Percentiles rank a stretch among this genome's conserved stretches.
Conservation (phyloP, 768 basidiomycete species). For the Austroboletus eburneus region DNA sequence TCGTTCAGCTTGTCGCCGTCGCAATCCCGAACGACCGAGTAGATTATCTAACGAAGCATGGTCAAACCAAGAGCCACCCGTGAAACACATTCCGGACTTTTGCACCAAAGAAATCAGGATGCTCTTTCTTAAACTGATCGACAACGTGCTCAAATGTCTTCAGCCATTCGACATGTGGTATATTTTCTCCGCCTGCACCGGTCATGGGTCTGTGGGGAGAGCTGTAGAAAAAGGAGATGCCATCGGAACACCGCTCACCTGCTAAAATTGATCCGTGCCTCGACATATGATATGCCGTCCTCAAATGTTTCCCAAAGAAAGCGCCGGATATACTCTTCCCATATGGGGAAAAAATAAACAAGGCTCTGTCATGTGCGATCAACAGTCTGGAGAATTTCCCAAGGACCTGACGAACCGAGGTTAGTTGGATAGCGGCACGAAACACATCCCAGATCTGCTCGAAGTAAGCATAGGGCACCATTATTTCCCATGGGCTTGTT, state of each 20-base stretch:
- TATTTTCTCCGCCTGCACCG: slow-evolving; percentile 52
- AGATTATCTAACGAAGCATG: slow-evolving; percentile 53
- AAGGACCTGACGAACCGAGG: slow-evolving; percentile 37
- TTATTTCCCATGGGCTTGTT: not conserved
- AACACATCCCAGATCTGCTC: slow-evolving; percentile 77
- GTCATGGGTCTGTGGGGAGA: slow-evolving; percentile 46
- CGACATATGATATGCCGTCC: slow-evolving; percentile 71
- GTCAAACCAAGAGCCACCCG: not conserved
- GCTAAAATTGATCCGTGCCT: slow-evolving; percentile 64
- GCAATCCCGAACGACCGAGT: slow-evolving; percentile 56
- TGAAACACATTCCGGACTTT: slow-evolving; percentile 38
- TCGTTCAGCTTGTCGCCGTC: slow-evolving; percentile 53
- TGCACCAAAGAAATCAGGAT: slow-evolving; percentile 61
- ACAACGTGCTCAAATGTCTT: slow-evolving; percentile 48
- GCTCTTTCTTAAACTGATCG: slow-evolving; percentile 52
- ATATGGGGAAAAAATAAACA: slow-evolving; percentile 53
- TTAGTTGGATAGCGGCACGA: slow-evolving; percentile 45
- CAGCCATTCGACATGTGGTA: slow-evolving; percentile 61
- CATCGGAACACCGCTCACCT: slow-evolving; percentile 37
- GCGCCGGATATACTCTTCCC: slow-evolving; percentile 53
- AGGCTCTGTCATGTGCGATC: slow-evolving; percentile 28
- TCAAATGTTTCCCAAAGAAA: slow-evolving; percentile 60
- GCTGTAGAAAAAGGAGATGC: not conserved
- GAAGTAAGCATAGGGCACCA: not conserved
- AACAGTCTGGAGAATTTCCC: too few relatives aligned